Evolutionary conservation across 257 asterid species (phyloP).

Genomic region (Solanum megistacrolobum): DNA sequence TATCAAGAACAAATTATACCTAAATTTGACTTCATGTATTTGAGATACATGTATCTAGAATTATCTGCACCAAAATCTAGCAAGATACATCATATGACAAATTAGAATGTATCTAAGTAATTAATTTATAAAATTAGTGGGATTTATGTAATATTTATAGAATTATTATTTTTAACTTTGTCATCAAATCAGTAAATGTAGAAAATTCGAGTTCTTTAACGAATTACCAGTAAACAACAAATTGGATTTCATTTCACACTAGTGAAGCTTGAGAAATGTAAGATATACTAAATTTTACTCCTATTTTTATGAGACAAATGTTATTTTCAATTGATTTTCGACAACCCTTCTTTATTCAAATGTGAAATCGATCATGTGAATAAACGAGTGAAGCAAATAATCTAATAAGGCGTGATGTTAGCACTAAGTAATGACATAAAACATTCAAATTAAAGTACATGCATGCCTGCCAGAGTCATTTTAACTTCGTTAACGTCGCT

Average conservation of each 20-base stretch:
- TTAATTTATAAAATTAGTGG: no score
- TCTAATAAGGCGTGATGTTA: not conserved
- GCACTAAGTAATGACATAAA: not conserved
- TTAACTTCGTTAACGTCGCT: not conserved
- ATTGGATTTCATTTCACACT: not conserved
- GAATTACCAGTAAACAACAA: not conserved
- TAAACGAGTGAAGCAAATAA: not conserved
- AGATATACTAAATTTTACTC: not conserved
- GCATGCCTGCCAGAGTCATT: not conserved
- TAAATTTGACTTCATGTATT: no score
- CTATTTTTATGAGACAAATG: not conserved
- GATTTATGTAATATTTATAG: no score
- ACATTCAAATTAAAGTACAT: not conserved
- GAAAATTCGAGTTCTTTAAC: not conserved
- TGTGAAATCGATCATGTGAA: not conserved
- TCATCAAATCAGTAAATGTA: not conserved
- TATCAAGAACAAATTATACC: rapidly evolving
- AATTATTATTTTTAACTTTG: not conserved
- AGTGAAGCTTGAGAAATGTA: not conserved
- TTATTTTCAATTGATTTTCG: not conserved
- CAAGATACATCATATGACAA: not conserved
- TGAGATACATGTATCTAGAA: no score
- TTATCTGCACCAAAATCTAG: no score
- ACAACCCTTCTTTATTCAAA: not conserved
- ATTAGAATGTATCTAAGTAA: no score